Base-by-base conservation (phyloP, 139 green algal species). In the Micractinium conductrix region DNA sequence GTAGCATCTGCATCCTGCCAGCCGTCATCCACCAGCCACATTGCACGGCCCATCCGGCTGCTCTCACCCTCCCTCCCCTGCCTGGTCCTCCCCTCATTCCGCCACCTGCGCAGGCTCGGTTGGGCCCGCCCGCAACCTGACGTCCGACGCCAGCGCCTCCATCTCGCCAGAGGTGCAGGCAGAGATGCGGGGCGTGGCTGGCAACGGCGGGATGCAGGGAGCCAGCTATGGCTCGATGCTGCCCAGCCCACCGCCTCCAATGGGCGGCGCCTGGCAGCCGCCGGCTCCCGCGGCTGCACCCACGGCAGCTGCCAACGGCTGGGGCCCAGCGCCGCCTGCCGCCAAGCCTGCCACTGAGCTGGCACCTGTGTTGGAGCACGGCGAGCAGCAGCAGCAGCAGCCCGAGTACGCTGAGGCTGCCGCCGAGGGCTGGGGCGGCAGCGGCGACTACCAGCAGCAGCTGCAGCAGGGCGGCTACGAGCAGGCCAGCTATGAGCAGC, bases 81-180 rank as follows among this genome's bases (percentile, higher is more conserved):
- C 22, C 38, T n/a, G 2, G 4, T 14, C 60, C 26, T 37, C 63
- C n/a, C 63, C 6, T 42, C 48, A 26, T 53, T 38, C 26, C 40
- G 17, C 24, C 42, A 43, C 28, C 8, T 45, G 8, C 14, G 22
- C 76, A 82, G 76, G 76, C 58, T 82, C 76, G 17, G 38, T 38
- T 12, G 76, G 76, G 12, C 76, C 76, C 9, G 76, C 76, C 26
- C 76, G 76, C 58, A 71, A 82, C 58, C 76, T 82, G 38, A 55
- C 58, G 22, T 43, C 58, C 2, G 76, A 82, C 5, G 58, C 55
- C 53, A 82, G 76, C 40, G n/a, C 30, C 37, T 50, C 33, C 48
- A 67, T 55, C 37, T 82, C 76, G 10, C 76, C 76, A 42, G 76
- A 81, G 76, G 37, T 55, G 28, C 76, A 82, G 58, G 26, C 38